Evolutionary conservation across 352 stramenopile genomes (phyloP).

Genomic region (Phytophthora tentaculata): DNA sequence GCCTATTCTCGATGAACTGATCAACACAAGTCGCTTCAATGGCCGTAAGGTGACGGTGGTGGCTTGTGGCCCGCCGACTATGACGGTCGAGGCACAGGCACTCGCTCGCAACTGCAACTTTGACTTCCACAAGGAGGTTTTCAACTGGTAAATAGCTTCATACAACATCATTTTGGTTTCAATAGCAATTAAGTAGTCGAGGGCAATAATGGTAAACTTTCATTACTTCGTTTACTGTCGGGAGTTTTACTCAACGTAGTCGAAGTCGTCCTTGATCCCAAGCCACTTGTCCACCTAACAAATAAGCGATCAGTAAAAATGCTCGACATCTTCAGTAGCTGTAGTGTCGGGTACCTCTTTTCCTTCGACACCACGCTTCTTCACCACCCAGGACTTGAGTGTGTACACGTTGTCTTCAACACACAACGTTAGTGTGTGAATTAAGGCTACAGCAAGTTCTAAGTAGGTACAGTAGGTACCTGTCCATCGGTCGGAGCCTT

Average conservation of each 20-base stretch:
- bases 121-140: slow-evolving; percentile 88
- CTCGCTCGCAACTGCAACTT: slow-evolving; percentile 71
- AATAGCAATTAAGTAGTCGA: slow-evolving; percentile 17
- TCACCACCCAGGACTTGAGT: slow-evolving; percentile 80
- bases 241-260: slow-evolving; percentile 72
- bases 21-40: slow-evolving; percentile 75
- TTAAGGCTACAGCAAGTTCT: no score
- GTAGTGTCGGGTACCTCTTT: slow-evolving; percentile 49
- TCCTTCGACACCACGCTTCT: slow-evolving; percentile 74
- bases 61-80: slow-evolving; percentile 74
- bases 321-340: not conserved
- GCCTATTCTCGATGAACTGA: slow-evolving; percentile 69
- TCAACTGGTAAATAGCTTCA: slow-evolving; percentile 66
- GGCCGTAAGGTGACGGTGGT: slow-evolving; percentile 69
- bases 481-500: slow-evolving; percentile 80
- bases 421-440: no score
- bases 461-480: slow-evolving; percentile 32
- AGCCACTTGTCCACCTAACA: slow-evolving; percentile 86
- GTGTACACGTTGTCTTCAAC: slow-evolving; percentile 80
- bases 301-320: not conserved
- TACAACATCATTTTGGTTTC: slow-evolving; percentile 15
- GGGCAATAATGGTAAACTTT: slow-evolving; percentile 30
- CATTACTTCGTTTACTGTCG: slow-evolving; percentile 9
- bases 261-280: slow-evolving; percentile 86
- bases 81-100: slow-evolving; percentile 70